A percentile compares a stretch with the other conserved stretches of the same genome.
phyloP scores from a whole-genome alignment of 2,329 filamentous ascomycete species.

The Claviceps africana region DNA sequence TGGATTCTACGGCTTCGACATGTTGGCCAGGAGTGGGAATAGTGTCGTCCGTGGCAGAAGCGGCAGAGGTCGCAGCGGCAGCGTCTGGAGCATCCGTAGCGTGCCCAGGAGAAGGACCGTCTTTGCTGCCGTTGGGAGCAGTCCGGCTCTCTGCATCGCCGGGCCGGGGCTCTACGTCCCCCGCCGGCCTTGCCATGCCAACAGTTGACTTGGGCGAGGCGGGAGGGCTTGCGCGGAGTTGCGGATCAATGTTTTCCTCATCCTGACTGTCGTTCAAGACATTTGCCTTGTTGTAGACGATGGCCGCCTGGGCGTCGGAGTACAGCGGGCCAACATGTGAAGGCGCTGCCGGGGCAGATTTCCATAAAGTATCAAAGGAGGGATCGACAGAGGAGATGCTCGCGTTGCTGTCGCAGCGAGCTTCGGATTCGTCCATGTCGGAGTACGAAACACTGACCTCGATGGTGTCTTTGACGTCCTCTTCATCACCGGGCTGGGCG shows the following conservation, averaged over 20 bases:
- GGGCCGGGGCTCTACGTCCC: neutral
- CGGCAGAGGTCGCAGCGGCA: too few species aligned
- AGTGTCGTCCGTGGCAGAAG: neutral
- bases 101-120: neutral
- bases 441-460: conserved; percentile 34
- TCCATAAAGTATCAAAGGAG: conserved; percentile 9
- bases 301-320: neutral
- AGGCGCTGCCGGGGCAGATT: conserved; percentile 7
- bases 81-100: neutral
- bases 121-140: neutral
- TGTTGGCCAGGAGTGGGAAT: neutral
- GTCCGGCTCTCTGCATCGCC: neutral
- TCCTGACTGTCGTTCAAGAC: neutral
- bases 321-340: neutral
- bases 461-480: conserved; percentile 43
- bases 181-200: neutral
- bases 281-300: neutral
- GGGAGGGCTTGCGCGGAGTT: conserved; percentile 3
- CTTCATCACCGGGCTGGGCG: conserved; percentile 25
- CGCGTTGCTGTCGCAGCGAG: conserved; percentile 12
- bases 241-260: conserved; percentile 6
- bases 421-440: conserved; percentile 19
- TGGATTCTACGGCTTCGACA: neutral
- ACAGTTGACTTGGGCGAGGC: neutral
- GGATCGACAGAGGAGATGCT: conserved; percentile 17